A percentile compares a stretch with the other conserved stretches of the same genome.
phyloP scores from a whole-genome alignment of 768 basidiomycete species.

The Agaricus blazei region DNA sequence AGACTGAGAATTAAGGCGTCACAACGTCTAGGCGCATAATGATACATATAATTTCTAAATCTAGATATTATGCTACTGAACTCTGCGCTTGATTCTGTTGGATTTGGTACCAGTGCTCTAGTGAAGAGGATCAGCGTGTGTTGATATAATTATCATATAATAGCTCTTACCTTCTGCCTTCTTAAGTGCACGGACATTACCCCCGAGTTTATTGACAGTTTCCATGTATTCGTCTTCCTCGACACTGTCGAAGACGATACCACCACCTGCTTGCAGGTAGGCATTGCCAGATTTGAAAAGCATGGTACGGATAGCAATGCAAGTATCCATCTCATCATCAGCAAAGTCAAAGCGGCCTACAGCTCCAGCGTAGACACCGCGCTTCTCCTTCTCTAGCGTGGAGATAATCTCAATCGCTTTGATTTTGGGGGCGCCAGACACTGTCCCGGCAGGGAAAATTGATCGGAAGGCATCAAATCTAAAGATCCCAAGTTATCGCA shows the following conservation, averaged over 20 bases:
- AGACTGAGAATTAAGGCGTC: conserved; percentile 16
- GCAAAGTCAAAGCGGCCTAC: conserved; percentile 99
- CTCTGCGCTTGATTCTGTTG: conserved; percentile 39
- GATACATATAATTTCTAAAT: conserved; percentile 13
- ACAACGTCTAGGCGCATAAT: conserved; percentile 12
- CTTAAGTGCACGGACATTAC: conserved; percentile 82
- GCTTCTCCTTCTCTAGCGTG: conserved; percentile 78
- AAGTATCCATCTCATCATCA: conserved; percentile 92
- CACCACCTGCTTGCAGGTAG: conserved; percentile 95
- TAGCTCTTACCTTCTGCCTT: conserved; percentile 72
- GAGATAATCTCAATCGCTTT: conserved; percentile 94
- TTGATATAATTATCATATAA: background rate
- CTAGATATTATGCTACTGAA: conserved; percentile 17
- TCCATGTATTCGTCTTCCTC: conserved; percentile 98
- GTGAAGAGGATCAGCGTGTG: conserved; percentile 14
- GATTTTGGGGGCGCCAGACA: conserved; percentile 98
- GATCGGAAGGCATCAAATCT: conserved; percentile 99
- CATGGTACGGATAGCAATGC: conserved; percentile 98
- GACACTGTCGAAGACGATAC: conserved; percentile 94
- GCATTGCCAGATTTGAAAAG: conserved; percentile 88
- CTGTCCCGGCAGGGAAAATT: conserved; percentile 98
- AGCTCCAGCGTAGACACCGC: conserved; percentile 95
- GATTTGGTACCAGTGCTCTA: conserved; percentile 69
- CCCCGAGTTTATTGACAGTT: conserved; percentile 90
- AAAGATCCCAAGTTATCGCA: conserved; percentile 4